Evolutionary conservation across 2,329 filamentous ascomycete species (phyloP), one percentile per base, ranked within the genome.

Genomic region (Saccharata proteae): DNA sequence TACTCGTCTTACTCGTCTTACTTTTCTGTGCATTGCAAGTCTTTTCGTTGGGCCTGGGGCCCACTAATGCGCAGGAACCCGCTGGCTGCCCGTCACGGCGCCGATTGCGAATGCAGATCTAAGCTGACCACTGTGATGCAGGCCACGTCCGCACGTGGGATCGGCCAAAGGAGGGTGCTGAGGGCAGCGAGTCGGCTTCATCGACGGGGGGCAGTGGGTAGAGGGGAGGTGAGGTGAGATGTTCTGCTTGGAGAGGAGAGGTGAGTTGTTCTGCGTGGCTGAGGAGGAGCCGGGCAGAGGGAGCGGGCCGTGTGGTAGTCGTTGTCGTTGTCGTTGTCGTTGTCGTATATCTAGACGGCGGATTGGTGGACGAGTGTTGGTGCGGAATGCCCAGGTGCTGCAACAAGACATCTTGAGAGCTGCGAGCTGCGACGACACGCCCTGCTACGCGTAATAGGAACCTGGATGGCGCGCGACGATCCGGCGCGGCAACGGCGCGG

Each of bases 131-230:
- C 20, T 19, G 18, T 25, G 34, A 17, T 30, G 40, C 51, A 83
- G 79, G 80, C 21, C 80, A 85, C 52, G 70, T 85, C 40, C 71
- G 74, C 38, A 82, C 79, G 18, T 85, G 79, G 79, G 69, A 74
- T 42, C 68, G 80, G 39, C 80, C 79, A 5, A 63, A 59, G 37
- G 61, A 64, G 38, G 56, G 51, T 34, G 45, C 54, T 21, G 44
- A 41, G n/a, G 49, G 47, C 29, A 52, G 55, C 29, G 51, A 54
- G 20, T 47, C 41, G 14, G 43, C 40, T 17, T 46, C 47, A 30
- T 44, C 39, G 32, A 46, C 46, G 19, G 41, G 38, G 19, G 48
- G 42, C 29, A 45, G 40, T 32, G 36, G 40, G 29, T 33, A 40
- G 38, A 20, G 29, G 16, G n/a, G 14, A 8, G 20, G n/a, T 8